Evolutionary conservation across 2,329 filamentous ascomycete species (phyloP), one percentile per base, ranked within the genome.

Genomic region (Nothopassalora personata): DNA sequence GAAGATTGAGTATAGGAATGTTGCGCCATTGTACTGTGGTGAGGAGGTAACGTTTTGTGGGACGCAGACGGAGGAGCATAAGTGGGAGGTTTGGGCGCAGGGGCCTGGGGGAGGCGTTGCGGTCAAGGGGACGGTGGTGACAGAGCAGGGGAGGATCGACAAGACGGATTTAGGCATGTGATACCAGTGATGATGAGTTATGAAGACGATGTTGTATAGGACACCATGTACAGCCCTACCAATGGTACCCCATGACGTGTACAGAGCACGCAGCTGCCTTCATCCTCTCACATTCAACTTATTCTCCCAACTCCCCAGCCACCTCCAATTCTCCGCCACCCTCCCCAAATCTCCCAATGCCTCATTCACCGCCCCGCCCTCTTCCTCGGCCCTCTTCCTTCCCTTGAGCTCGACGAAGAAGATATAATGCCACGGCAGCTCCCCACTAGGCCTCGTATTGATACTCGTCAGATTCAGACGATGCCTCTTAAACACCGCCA

Each of bases 321-420:
- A 89, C 69, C 86, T 81, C 78, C 82, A 87, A 50, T 75, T 79
- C 72, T 83, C 77, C n/a, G 85, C 84, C 62, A 85, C 81, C 31
- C 71, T 72, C 1, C 75, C 76, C 64, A 91, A 77, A 63, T 82
- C 81, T 53, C 76, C 76, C 70, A 92, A 73, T 28, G 85, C 87
- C 23, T 74, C 75, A 59, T 83, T 80, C 15, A 91, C 86, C 61
- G 79, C 78, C 3, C 80, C 82, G 54, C 81, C 79, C 1, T 79
- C 78, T 66, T 84, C 84, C 52, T 75, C 73, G 57, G 72, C 67
- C 27, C 58, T 46, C 65, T 75, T 76, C 71, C 84, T 81, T 1
- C 88, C 87, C 72, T 88, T 83, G 68, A 96, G 91, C 78, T 97
- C 93, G 31, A 97, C 86, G 71, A 97, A 92, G 77, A 97, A 97